Evolutionary conservation across 2,329 filamentous ascomycete genomes (phyloP).

Genomic region (Trichophyton equinum): DNA sequence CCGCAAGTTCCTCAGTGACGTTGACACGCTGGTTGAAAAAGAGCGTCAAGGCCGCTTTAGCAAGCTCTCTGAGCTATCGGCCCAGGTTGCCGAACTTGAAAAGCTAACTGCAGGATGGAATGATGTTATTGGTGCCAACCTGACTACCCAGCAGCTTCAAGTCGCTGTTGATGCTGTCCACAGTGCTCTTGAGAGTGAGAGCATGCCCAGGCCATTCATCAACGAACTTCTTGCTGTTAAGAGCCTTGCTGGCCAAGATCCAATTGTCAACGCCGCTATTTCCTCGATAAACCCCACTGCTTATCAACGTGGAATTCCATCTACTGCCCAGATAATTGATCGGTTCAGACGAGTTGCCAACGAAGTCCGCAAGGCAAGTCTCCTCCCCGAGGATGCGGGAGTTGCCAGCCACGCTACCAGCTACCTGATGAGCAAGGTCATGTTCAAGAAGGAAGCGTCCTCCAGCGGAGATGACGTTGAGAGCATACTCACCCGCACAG

Average conservation of each 20-base stretch:
- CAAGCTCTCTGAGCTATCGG: conserved; percentile 68
- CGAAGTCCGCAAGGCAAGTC: conserved; percentile 86
- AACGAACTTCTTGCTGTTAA: conserved; percentile 88
- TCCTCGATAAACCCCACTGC: conserved; percentile 89
- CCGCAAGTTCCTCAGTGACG: conserved; percentile 65
- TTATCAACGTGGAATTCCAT: conserved; percentile 84
- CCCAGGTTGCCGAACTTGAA: conserved; percentile 70
- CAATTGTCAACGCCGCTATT: conserved; percentile 84
- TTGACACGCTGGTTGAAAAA: conserved; percentile 69
- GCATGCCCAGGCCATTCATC: conserved; percentile 71
- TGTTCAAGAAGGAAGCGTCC: conserved; percentile 88
- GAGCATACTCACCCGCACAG: conserved; percentile 78
- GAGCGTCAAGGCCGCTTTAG: conserved; percentile 79
- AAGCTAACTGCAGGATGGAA: conserved; percentile 82
- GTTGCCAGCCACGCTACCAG: conserved; percentile 89
- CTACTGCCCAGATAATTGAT: conserved; percentile 75
- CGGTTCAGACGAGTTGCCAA: conserved; percentile 84
- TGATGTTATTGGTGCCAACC: conserved; percentile 74
- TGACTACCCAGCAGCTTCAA: conserved; percentile 90
- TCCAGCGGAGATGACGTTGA: conserved; percentile 82
- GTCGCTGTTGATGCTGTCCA: conserved; percentile 90
- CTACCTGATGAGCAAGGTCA: conserved; percentile 77
- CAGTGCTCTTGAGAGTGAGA: conserved; percentile 62
- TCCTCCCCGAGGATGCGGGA: conserved; percentile 85
- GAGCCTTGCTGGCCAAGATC: conserved; percentile 72